Evolutionary conservation across 78 protist genomes (phyloP).

Genomic region (Paratrimastix pyriformis): DNA sequence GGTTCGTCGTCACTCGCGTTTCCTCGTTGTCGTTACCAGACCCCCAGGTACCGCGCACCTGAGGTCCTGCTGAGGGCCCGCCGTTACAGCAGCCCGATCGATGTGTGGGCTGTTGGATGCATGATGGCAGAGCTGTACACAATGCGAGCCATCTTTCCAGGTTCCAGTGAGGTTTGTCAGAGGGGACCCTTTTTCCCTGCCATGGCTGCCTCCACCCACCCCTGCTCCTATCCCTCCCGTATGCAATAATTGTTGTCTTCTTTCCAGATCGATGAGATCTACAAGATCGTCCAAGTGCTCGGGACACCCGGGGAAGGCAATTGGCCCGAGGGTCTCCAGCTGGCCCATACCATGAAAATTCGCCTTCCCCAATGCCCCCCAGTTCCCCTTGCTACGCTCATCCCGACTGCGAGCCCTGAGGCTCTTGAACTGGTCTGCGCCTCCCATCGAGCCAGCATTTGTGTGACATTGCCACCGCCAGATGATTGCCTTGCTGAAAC

Average conservation of each 20-base stretch:
- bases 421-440: too few species aligned
- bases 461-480: too few species aligned
- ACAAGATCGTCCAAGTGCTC: slow-evolving; percentile 61
- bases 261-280: slow-evolving; percentile 76
- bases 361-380: not conserved
- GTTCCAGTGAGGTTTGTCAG: slow-evolving; percentile 28
- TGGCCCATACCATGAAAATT: not conserved
- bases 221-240: not conserved
- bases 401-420: too few species aligned
- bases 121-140: slow-evolving; percentile 91
- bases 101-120: slow-evolving; percentile 78
- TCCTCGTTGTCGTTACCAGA: too few species aligned
- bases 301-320: slow-evolving; percentile 68
- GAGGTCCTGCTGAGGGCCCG: slow-evolving; percentile 62
- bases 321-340: slow-evolving; percentile 64
- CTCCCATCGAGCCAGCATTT: too few species aligned
- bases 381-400: too few species aligned
- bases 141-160: slow-evolving; percentile 85
- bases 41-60: slow-evolving; percentile 55
- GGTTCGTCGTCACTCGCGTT: too few species aligned
- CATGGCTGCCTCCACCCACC: not conserved
- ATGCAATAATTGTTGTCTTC: not conserved
- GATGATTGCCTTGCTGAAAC: too few species aligned
- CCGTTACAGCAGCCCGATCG: slow-evolving; percentile 62
- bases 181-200: not conserved